Evolutionary conservation across 352 stramenopile genomes (phyloP), one percentile per base, ranked within the genome.

Genomic region (Blastocystis sp.): DNA sequence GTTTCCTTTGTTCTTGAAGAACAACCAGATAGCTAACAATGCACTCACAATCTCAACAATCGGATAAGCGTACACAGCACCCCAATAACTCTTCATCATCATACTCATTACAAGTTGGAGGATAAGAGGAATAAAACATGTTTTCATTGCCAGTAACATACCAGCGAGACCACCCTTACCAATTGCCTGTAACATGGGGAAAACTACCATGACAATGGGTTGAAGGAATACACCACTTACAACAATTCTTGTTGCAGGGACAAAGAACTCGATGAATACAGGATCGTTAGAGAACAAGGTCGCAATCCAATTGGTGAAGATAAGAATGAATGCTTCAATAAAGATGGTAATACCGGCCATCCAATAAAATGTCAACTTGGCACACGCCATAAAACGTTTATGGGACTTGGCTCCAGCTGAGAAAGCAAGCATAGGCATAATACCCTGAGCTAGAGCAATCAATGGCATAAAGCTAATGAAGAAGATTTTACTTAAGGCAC

Each of bases 41-140:
- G 56, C 77, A 35, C 59, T 78, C 1, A 87, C 12, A 37, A 87
- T 37, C 57, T 87, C 77, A 12, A 58, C 56, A 14, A 74, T 21
- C 19, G 77, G 77, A 87, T 87, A 87, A 21, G 77, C n/a, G 52
- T 78, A 87, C n/a, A 87, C 59, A 19, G 77, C 77, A 21, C 77
- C 77, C 59, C 65, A 87, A 61, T 78, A 87, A 24, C 74, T 42
- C 9, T 77, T 39, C 14, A 74, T 77, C 6, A 83, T 51, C 46
- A 29, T 42, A 66, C 71, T 83, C 7, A 83, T 65, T 27, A 21
- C 9, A 6, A 83, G 46, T 29, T 83, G 71, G 12, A 63, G 11
- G 0, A 83, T 21, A 27, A 83, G 71, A 12, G 52, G 49, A 43
- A 83, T 83, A n/a, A 83, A 19, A 27, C 71, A 83, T 0, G 71